phyloP scores from a whole-genome alignment of 345 rosid species.

The Melaleuca quinquenervia region DNA sequence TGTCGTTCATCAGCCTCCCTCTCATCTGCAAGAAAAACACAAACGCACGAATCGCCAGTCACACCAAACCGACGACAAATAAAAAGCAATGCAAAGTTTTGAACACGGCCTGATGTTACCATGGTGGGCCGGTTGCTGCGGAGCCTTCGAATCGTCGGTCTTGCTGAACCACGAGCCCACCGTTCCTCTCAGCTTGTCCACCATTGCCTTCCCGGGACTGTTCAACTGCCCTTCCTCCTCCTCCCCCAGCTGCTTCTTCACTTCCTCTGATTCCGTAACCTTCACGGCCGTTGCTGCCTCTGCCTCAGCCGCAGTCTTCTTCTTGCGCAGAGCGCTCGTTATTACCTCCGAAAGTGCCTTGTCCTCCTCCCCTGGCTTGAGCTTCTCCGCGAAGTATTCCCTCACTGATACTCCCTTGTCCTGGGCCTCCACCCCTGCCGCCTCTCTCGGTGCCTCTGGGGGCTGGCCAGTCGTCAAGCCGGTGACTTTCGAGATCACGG shows the following conservation, averaged over 20 bases:
- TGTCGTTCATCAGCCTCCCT: not conserved
- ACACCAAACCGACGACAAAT: not conserved
- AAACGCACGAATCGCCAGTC: not conserved
- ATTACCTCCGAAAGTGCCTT: constrained; percentile 54
- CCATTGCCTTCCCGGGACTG: constrained; percentile 22
- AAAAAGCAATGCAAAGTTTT: not conserved
- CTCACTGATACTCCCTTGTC: constrained; percentile 42
- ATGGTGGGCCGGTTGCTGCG: constrained; percentile 6
- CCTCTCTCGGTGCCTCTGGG: not conserved
- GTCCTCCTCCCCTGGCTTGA: constrained; percentile 75
- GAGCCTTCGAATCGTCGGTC: constrained; percentile 6
- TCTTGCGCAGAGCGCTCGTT: constrained; percentile 24
- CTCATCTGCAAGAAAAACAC: not conserved
- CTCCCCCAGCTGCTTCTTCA: constrained; percentile 25
- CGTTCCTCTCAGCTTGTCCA: constrained; percentile 38
- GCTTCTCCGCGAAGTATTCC: constrained; percentile 41
- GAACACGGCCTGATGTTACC: not conserved
- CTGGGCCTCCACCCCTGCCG: constrained; percentile 2
- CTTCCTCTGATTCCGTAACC: constrained; percentile 52
- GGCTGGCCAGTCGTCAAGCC: constrained; percentile 7
- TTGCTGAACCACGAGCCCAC: constrained; percentile 52
- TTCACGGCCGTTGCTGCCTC: not conserved
- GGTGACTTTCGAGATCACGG: constrained; percentile 41
- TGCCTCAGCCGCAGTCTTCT: not conserved
- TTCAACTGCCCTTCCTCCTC: not conserved